Evolutionary conservation across 2,329 filamentous ascomycete genomes (phyloP), one percentile per base, ranked within the genome.

Genomic region (Aureobasidium sp.): DNA sequence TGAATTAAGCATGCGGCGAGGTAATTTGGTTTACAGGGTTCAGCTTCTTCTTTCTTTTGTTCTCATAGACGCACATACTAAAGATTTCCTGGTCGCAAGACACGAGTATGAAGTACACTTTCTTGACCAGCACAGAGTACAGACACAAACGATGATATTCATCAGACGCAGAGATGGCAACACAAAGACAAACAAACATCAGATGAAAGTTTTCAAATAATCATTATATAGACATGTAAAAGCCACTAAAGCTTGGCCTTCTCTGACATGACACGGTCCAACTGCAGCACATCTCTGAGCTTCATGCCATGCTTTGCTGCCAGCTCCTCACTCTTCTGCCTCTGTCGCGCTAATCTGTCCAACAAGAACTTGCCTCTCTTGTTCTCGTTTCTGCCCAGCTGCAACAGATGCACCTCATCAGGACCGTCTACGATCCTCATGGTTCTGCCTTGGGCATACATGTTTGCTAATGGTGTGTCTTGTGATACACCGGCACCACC

Each of bases 401-500:
- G 90, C 73, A 90, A 80, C 67, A 92, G 76, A 75, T 95, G 94
- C 64, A 97, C 94, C 84, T 99, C 94, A 76, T 99, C 94, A 0
- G 94, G 94, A 0, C 94, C 94, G 76, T 99, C 94, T 0, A 73
- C 72, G 53, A 73, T 71, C 27, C 70, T 46, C 69, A 73, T 73
- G 43, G 72, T 72, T 32, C 71, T 66, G 39, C 69, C 70, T 39
- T 73, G 70, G 15, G 72, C 71, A 66, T 69, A 74, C 71, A 74
- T 71, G 72, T 81, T 82, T 13, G 92, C 92, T 66, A 99, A 80
- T 24, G 94, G 94, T 1, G 94, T 97, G 72, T 99, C 94, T 80
- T 97, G 94, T 71, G 86, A 89, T 53, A 99, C 88, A 72, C 94
- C 94, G 4, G 89, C 91, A 64, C 87, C 94, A 64, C 94, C 94